Conservation (phyloP, 768 basidiomycete genomes). For the Lentinula raphanica region DNA sequence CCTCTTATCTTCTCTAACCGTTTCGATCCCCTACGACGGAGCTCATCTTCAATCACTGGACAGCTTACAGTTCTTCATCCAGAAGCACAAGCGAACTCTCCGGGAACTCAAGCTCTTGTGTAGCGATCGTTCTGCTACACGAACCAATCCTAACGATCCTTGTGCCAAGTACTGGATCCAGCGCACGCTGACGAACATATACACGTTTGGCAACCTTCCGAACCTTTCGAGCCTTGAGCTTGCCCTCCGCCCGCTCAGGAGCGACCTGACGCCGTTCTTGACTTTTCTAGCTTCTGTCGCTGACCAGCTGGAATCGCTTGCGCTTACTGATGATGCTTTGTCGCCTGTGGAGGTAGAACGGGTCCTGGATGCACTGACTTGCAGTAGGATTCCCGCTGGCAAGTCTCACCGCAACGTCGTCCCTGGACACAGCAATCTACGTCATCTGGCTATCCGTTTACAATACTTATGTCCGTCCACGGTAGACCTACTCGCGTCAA, state of each 20-base stretch:
- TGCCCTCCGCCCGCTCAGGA: neutral
- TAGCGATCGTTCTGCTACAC: conserved; percentile 14
- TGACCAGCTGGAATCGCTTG: neutral
- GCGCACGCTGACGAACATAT: conserved; percentile 10
- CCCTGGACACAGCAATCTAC: neutral
- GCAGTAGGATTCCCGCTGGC: neutral
- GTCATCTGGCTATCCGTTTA: neutral
- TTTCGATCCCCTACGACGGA: conserved; percentile 44
- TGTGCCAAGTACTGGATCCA: conserved; percentile 38
- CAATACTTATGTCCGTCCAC: neutral
- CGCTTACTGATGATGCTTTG: neutral
- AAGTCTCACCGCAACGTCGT: too few relatives aligned
- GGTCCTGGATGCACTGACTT: neutral
- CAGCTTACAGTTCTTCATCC: conserved; percentile 29
- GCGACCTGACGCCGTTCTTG: neutral
- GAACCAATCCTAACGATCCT: conserved; percentile 16
- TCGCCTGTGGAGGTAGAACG: neutral
- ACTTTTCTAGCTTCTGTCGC: neutral
- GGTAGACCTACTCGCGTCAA: neutral
- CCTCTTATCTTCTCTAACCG: conserved; percentile 28
- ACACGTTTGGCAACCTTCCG: neutral
- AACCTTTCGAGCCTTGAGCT: neutral
- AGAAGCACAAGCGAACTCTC: conserved; percentile 28
- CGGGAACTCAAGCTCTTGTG: conserved; percentile 31
- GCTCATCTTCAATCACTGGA: conserved; percentile 31